Base-by-base conservation (phyloP, 768 basidiomycete genomes). In the Boletellus ananiceps region DNA sequence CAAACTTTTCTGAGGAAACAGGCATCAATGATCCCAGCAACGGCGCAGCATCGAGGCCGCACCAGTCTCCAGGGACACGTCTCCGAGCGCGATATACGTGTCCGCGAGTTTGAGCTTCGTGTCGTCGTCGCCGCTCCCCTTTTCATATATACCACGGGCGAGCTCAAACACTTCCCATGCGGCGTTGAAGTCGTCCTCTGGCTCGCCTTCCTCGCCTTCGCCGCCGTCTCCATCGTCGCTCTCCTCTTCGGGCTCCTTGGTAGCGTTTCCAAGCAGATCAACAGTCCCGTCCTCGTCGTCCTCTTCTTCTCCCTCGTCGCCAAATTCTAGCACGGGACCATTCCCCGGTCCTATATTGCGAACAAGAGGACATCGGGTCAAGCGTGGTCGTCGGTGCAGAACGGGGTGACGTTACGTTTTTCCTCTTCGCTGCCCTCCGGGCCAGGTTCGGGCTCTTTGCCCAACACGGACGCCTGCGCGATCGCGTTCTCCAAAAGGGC, bases 121-220 rank as follows among this genome's bases (percentile, higher is more conserved):
- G 47, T 79, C 77, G 13, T 86, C 79, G 8, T 75, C 74, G 5
- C 75, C 71, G 54, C 73, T 72, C 52, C 78, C 76, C 66, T 86
- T 87, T 55, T 84, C 81, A 60, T 90, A 93, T 51, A 95, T 85
- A 11, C 85, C 81, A 35, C 94, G 78, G 18, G 95, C 94, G 48
- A 95, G 82, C 58, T 99, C 96, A n/a, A 99, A 75, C 3, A 95
- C 86, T 63, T 96, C 90, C 93, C 95, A 99, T 12, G 96, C 93
- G 21, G 91, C 92, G 57, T 95, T 96, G 67, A 96, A 96, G 61
- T 98, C 96, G 58, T 99, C 96, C 60, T 96, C 95, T 0, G 90
- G 91, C 59, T 89, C 91, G 4, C 65, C 87, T 12, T 84, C 87
- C 4, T 81, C 86, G 2, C 71, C 88, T 8, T 77, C 60, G 0